phyloP scores from a whole-genome alignment of 768 basidiomycete species.

The Nidularia pulvinata region DNA sequence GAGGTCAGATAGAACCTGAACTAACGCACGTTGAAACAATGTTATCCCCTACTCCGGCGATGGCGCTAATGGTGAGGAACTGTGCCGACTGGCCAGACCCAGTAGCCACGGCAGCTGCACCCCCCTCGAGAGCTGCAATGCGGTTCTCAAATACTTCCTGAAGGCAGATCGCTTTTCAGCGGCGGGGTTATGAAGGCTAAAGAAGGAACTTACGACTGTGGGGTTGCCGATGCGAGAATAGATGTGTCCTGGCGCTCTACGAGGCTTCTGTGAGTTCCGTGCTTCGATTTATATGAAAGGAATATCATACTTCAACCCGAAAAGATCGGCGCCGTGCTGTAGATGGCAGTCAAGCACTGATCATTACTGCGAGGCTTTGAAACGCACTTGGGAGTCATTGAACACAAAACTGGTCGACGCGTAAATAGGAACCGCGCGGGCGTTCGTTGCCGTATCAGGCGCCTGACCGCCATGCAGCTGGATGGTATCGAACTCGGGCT shows the following conservation, averaged over 20 bases:
- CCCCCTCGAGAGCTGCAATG: slow-evolving; percentile 81
- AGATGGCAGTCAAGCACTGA: background rate
- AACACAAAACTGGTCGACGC: slow-evolving; percentile 73
- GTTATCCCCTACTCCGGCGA: slow-evolving; percentile 72
- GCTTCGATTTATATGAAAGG: background rate
- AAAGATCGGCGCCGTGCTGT: slow-evolving; percentile 74
- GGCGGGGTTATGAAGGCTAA: background rate
- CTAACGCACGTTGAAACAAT: slow-evolving; percentile 66
- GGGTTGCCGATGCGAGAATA: slow-evolving; percentile 74
- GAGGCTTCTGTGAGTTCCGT: background rate
- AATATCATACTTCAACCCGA: slow-evolving; percentile 48
- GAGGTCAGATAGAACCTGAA: background rate
- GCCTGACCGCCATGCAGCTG: slow-evolving; percentile 79
- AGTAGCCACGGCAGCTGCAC: slow-evolving; percentile 72
- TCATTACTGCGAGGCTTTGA: background rate
- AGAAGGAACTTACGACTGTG: slow-evolving; percentile 59
- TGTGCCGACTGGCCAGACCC: slow-evolving; percentile 80
- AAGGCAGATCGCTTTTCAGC: background rate
- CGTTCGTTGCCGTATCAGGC: slow-evolving; percentile 63
- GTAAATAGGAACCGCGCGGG: slow-evolving; percentile 80
- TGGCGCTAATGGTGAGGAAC: slow-evolving; percentile 64
- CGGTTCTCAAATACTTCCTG: slow-evolving; percentile 82
- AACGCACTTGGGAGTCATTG: slow-evolving; percentile 62
- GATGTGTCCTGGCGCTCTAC: slow-evolving; percentile 54
- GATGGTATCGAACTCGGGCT: slow-evolving; percentile 78